Evolutionary conservation across 192 early-diverging fungal genomes (phyloP), one percentile per base, ranked within the genome.

Genomic region (Rhizophagus sp.): DNA sequence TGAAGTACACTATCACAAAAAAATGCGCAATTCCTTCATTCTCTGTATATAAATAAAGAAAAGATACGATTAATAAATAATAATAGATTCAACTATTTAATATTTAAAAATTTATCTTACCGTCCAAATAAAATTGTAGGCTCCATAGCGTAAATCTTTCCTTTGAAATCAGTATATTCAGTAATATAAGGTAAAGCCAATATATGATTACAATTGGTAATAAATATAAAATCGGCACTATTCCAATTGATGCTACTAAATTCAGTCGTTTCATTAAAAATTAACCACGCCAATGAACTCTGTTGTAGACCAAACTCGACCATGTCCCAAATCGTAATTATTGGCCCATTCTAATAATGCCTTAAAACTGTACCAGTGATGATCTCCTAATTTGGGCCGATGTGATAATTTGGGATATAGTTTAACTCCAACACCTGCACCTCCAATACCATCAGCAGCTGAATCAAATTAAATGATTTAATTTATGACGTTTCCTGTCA

Each of bases 111-210:
- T n/a, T 61, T 68, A 36, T 36, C 2, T 5, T 82, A 92, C 90
- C 90, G 79, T 79, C 92, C 94, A 86, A 94, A 95, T 49, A 88
- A 89, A 82, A 94, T 89, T 1, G 93, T 92, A 0, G 94, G 93
- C 81, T 95, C 96, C 0, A 95, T 95, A 2, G 92, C 94, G 84
- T 90, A 91, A 5, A 97, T 90, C 10, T 86, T 88, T 4, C 95
- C 94, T 33, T 89, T 84, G 81, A 95, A 97, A 27, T 88, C 90
- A 1, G 92, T 89, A 85, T 93, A 95, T 62, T 96, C 95, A 3
- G 94, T 96, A 34, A 97, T 83, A 80, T 88, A 97, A 22, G 96
- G 94, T 36, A 97, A 84, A 64, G 92, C 90, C 22, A 92, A 83
- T 86, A 93, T 91, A 71, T 94, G 88, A 72, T 92, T 90, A 80